Conservation (phyloP, 2,329 filamentous ascomycete species). For the Acrocalymma vagum region DNA sequence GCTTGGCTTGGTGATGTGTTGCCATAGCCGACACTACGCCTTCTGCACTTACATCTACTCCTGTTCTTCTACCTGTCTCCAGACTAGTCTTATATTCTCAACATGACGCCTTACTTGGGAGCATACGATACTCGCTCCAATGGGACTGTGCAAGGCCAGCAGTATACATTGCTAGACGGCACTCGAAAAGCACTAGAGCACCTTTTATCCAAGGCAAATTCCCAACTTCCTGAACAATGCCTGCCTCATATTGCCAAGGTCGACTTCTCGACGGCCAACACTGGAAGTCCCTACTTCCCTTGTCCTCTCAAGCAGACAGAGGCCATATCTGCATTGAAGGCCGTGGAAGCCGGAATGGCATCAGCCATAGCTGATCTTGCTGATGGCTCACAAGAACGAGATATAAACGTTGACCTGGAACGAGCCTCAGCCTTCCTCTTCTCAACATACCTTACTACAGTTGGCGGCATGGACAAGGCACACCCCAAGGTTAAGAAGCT, state of each 20-base stretch:
- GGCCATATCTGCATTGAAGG: conserved; percentile 65
- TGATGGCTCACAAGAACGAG: conserved; percentile 52
- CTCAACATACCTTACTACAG: conserved; percentile 65
- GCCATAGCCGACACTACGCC: no score
- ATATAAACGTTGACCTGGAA: conserved; percentile 62
- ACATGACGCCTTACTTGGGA: conserved; percentile 40
- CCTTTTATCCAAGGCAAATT: conserved; percentile 40
- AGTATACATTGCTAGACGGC: conserved; percentile 42
- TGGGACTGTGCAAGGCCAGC: conserved; percentile 16
- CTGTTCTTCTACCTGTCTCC: conserved; percentile 2
- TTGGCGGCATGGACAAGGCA: conserved; percentile 59
- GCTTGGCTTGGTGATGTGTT: no score
- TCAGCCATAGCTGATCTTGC: conserved; percentile 67
- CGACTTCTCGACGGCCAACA: conserved; percentile 47
- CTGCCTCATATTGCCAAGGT: conserved; percentile 36
- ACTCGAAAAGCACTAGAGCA: conserved; percentile 42
- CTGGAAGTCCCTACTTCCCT: conserved; percentile 50
- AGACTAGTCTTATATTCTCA: conserved; percentile 5
- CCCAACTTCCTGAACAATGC: conserved; percentile 44
- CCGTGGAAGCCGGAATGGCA: conserved; percentile 67
- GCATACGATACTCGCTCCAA: conserved; percentile 13
- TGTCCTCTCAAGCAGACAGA: conserved; percentile 63
- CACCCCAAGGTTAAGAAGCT: conserved; percentile 56
- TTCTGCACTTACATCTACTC: no score
- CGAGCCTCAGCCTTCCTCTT: conserved; percentile 65